These are phyloP conservation scores for Trypanosoma melophagium DNA, from an alignment of 208 protist species.

Conservation along the genomic window DNA sequence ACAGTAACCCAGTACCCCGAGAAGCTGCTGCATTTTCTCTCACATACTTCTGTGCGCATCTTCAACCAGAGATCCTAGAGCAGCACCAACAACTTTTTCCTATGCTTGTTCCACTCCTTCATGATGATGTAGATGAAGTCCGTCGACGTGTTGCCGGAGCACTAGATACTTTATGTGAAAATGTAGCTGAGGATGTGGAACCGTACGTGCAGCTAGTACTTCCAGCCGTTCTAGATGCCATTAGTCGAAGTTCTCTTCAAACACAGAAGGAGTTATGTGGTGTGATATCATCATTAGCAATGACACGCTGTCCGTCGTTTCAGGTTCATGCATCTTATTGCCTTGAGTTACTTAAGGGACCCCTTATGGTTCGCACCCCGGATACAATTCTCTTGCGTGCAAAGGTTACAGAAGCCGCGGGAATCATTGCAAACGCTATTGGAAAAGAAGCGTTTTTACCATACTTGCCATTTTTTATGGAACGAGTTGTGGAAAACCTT, in stretches of 20 bases:
- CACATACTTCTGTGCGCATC: slow-evolving; percentile 65
- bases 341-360: slow-evolving; percentile 70
- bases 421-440: slow-evolving; percentile 74
- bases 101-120: slow-evolving; percentile 67
- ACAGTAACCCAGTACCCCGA: slow-evolving; percentile 52
- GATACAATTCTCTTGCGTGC: slow-evolving; percentile 75
- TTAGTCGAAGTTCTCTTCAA: slow-evolving; percentile 46
- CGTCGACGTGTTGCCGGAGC: slow-evolving; percentile 64
- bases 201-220: slow-evolving; percentile 70
- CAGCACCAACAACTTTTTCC: slow-evolving; percentile 71
- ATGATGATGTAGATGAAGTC: slow-evolving; percentile 62
- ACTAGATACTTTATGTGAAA: slow-evolving; percentile 81
- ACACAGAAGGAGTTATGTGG: slow-evolving; percentile 73
- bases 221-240: slow-evolving; percentile 56
- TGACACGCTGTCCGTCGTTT: slow-evolving; percentile 63
- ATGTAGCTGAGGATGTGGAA: slow-evolving; percentile 76
- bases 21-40: slow-evolving; percentile 78
- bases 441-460: slow-evolving; percentile 65
- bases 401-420: slow-evolving; percentile 76
- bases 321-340: slow-evolving; percentile 41
- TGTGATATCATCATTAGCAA: slow-evolving; percentile 76
- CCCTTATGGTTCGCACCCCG: slow-evolving; percentile 46
- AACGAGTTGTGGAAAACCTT: slow-evolving; percentile 60
- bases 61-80: slow-evolving; percentile 85
- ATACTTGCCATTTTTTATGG: slow-evolving; percentile 74